Evolutionary conservation across 495 filamentous ascomycete genomes (phyloP).

Genomic region (Bacidia rubella): DNA sequence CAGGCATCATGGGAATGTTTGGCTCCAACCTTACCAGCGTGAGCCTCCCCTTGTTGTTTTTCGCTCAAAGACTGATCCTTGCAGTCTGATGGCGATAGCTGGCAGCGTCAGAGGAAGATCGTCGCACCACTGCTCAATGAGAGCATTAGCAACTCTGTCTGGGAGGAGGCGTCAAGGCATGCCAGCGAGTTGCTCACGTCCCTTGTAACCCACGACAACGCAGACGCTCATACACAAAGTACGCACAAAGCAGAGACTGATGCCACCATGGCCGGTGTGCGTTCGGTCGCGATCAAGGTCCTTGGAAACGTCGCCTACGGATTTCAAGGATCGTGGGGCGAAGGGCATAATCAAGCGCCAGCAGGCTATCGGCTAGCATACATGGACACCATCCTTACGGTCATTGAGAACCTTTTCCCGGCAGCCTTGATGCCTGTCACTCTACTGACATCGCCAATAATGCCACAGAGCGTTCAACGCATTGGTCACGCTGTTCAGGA

Average conservation of each 20-base stretch:
- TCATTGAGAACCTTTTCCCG: slow-evolving; percentile 17
- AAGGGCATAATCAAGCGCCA: slow-evolving; percentile 6
- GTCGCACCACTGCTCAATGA: slow-evolving; percentile 26
- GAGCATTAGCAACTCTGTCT: slow-evolving; percentile 22
- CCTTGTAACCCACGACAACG: not conserved
- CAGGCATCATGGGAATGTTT: slow-evolving; percentile 1
- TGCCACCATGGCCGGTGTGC: slow-evolving; percentile 19
- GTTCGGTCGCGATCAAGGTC: slow-evolving; percentile 27
- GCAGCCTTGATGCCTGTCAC: slow-evolving; percentile 19
- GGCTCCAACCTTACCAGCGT: not conserved
- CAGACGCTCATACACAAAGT: not conserved
- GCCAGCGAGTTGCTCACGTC: slow-evolving; percentile 17
- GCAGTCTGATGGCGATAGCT: slow-evolving; percentile 12
- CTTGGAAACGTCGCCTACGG: slow-evolving; percentile 24
- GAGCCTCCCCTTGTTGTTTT: not conserved
- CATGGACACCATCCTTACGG: slow-evolving; percentile 20
- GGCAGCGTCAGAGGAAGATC: slow-evolving; percentile 26
- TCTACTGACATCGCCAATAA: slow-evolving; percentile 20
- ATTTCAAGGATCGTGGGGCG: slow-evolving; percentile 18
- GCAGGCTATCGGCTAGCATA: slow-evolving; percentile 17
- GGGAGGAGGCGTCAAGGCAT: slow-evolving; percentile 22
- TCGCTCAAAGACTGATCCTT: no score
- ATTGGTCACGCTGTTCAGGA: slow-evolving; percentile 15
- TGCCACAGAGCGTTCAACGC: slow-evolving; percentile 18
- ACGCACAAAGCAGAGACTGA: no score